phyloP scores from a whole-genome alignment of 805 yeast species.

The Saturnispora galanensis region DNA sequence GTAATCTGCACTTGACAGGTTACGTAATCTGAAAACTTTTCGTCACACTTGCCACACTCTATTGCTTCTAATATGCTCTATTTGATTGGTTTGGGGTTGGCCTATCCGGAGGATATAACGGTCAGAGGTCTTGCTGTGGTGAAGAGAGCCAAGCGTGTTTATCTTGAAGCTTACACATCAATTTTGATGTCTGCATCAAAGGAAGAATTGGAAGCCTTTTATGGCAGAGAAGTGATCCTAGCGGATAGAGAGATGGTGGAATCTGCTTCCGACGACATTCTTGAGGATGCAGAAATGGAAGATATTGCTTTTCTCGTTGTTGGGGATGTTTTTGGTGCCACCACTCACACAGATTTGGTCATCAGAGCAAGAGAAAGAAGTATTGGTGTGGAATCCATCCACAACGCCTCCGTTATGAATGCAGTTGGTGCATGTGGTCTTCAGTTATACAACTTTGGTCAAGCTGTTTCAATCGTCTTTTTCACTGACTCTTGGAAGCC shows the following conservation, averaged over 20 bases:
- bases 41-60: background rate
- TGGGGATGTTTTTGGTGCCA: slow-evolving; percentile 97
- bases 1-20: too few species aligned
- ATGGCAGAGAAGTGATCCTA: slow-evolving; percentile 73
- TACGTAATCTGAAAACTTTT: background rate
- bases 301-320: slow-evolving; percentile 93
- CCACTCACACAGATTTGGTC: slow-evolving; percentile 92
- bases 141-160: slow-evolving; percentile 77
- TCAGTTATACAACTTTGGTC: slow-evolving; percentile 91
- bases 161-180: slow-evolving; percentile 90
- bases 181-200: slow-evolving; percentile 88
- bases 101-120: slow-evolving; percentile 83
- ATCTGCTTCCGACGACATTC: slow-evolving; percentile 72
- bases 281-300: slow-evolving; percentile 64
- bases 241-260: slow-evolving; percentile 97
- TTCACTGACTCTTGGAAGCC: slow-evolving; percentile 96
- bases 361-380: slow-evolving; percentile 81
- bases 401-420: slow-evolving; percentile 95
- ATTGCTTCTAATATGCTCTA: slow-evolving; percentile 55
- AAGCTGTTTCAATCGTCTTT: slow-evolving; percentile 92
- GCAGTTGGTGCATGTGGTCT: slow-evolving; percentile 98
- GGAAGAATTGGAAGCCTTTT: slow-evolving; percentile 65
- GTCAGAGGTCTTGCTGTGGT: slow-evolving; percentile 88
- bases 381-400: slow-evolving; percentile 72
- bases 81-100: slow-evolving; percentile 83